Evolutionary conservation across 148 eudicot species (phyloP).

Genomic region (Arctostaphylos glauca): DNA sequence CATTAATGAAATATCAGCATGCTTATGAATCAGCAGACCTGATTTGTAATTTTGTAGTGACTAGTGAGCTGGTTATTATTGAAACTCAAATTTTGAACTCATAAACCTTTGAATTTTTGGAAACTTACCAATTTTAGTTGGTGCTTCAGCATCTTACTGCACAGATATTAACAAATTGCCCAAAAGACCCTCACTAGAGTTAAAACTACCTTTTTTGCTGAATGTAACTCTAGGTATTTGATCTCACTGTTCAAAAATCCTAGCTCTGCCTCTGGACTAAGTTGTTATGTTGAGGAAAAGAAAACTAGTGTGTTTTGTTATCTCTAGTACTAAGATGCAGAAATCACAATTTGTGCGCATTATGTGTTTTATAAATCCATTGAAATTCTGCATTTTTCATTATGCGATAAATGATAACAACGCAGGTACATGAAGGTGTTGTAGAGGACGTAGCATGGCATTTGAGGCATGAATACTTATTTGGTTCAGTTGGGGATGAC

Average conservation of each 20-base stretch:
- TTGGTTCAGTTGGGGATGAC: slow-evolving; percentile 76
- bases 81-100: not conserved
- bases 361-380: not conserved
- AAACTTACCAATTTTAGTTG: not conserved
- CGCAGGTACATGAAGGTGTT: slow-evolving; percentile 64
- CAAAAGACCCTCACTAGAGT: not conserved
- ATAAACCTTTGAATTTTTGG: not conserved
- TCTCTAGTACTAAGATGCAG: not conserved
- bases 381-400: slow-evolving; percentile 1
- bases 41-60: not conserved
- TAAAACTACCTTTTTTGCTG: not conserved
- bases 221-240: not conserved
- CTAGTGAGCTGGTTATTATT: not conserved
- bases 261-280: not conserved
- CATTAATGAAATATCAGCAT: not conserved
- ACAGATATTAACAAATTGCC: not conserved
- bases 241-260: not conserved
- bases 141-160: not conserved
- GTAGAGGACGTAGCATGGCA: slow-evolving; percentile 88
- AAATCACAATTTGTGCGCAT: not conserved
- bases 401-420: slow-evolving; percentile 10
- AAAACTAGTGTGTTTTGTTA: not conserved
- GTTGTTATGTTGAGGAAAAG: not conserved
- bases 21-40: not conserved
- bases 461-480: slow-evolving; percentile 62